These are phyloP conservation scores for Phymatotrichopsis omnivora DNA, from an alignment of 2,329 filamentous ascomycete genomes.

Conservation along the genomic window DNA sequence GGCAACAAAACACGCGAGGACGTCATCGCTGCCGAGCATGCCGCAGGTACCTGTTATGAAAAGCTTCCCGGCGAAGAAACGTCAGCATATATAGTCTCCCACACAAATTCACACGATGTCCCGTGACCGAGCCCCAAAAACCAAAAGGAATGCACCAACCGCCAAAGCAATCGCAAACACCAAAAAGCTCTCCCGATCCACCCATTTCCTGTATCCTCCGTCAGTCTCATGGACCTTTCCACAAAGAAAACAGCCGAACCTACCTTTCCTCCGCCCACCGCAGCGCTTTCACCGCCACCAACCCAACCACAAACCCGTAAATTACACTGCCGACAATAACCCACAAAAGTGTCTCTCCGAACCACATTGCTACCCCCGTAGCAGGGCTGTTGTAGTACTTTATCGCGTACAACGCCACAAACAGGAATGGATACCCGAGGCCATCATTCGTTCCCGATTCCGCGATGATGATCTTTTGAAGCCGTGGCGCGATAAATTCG, in stretches of 20 bases:
- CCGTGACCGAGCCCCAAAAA: background rate
- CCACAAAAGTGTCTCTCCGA: conserved; percentile 76
- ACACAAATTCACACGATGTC: background rate
- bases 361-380: conserved; percentile 68
- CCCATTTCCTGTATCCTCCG: conserved; percentile 32
- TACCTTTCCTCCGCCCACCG: conserved; percentile 73
- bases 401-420: conserved; percentile 72
- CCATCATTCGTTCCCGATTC: conserved; percentile 88
- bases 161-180: conserved; percentile 78
- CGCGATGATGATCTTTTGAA: conserved; percentile 70
- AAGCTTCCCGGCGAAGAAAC: conserved; percentile 39
- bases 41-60: conserved; percentile 83
- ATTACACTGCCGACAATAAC: conserved; percentile 66
- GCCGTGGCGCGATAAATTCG: conserved; percentile 69
- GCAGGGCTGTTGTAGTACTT: conserved; percentile 52
- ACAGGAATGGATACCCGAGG: conserved; percentile 78
- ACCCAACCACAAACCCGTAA: conserved; percentile 69
- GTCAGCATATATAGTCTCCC: background rate
- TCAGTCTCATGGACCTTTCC: background rate
- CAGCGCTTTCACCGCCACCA: conserved; percentile 69
- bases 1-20: conserved; percentile 84
- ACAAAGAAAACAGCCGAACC: conserved; percentile 38
- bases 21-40: conserved; percentile 78
- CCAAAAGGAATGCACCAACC: conserved; percentile 40
- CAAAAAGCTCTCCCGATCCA: conserved; percentile 78